A percentile compares a stretch with the other conserved stretches of the same genome.
Conservation (phyloP, 2,329 filamentous ascomycete species). For the Botrytis medusae region DNA sequence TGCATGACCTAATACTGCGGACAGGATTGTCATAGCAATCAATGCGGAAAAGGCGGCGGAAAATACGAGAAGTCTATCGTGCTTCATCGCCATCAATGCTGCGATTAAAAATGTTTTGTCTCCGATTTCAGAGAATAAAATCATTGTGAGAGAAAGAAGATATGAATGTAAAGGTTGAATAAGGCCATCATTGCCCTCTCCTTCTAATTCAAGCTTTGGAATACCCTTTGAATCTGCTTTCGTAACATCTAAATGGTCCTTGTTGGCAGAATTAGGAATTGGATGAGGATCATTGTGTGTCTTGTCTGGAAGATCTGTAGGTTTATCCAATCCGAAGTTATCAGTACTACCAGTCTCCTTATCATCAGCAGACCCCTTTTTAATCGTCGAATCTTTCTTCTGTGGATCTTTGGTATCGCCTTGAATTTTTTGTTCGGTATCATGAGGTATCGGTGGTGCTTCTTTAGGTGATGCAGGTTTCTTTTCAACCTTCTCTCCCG, state of each 20-base stretch:
- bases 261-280: slow-evolving; percentile 63
- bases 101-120: slow-evolving; percentile 99
- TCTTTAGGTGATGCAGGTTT: slow-evolving; percentile 83
- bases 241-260: slow-evolving; percentile 59
- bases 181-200: slow-evolving; percentile 56
- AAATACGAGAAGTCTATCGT: slow-evolving; percentile 90
- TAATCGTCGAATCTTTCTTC: slow-evolving; percentile 41
- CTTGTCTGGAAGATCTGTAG: slow-evolving; percentile 74
- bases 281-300: slow-evolving; percentile 73
- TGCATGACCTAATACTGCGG: slow-evolving; percentile 87
- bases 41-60: slow-evolving; percentile 90
- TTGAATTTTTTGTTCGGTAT: slow-evolving; percentile 71
- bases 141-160: slow-evolving; percentile 92
- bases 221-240: slow-evolving; percentile 44
- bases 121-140: slow-evolving; percentile 91
- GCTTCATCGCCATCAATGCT: slow-evolving; percentile 98
- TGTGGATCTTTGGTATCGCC: slow-evolving; percentile 38
- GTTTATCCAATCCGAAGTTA: slow-evolving; percentile 66
- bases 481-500: slow-evolving; percentile 66
- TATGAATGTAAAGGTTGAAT: slow-evolving; percentile 87
- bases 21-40: slow-evolving; percentile 91
- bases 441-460: slow-evolving; percentile 73
- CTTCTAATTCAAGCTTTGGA: slow-evolving; percentile 40
- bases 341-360: slow-evolving; percentile 35
- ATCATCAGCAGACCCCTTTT: slow-evolving; percentile 42